A percentile compares a stretch with the other conserved stretches of the same genome.
Evolutionary conservation across 176 grass and related monocot genomes (phyloP).

Genomic region (Juncus inflexus): DNA sequence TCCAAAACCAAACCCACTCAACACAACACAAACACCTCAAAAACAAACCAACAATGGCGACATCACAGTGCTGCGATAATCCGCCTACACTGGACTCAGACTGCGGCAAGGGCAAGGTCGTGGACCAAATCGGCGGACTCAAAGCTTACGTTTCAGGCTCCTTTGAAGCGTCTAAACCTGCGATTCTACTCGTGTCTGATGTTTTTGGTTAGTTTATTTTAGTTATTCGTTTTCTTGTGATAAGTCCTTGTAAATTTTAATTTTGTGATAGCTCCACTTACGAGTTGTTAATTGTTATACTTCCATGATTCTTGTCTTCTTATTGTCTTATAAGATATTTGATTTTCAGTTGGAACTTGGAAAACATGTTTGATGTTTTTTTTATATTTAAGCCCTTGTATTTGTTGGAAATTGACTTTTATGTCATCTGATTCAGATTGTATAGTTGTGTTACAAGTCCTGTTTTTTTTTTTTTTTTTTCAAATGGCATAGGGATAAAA

Average conservation of each 20-base stretch:
- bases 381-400: too few species aligned
- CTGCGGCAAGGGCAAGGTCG: conserved; percentile 31
- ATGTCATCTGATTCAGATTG: too few species aligned
- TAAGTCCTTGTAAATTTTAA: conserved; percentile 6
- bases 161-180: conserved; percentile 13
- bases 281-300: too few species aligned
- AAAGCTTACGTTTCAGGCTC: conserved; percentile 31
- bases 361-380: too few species aligned
- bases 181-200: conserved; percentile 36
- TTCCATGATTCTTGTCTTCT: not conserved
- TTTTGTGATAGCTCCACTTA: too few species aligned
- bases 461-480: too few species aligned
- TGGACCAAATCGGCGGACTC: conserved; percentile 37
- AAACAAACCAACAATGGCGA: conserved; percentile 20
- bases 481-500: too few species aligned
- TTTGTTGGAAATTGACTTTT: too few species aligned
- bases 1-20: too few species aligned
- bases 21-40: not conserved
- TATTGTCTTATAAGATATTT: too few species aligned
- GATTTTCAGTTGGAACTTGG: too few species aligned
- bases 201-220: conserved; percentile 16
- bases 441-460: too few species aligned
- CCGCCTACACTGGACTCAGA: conserved; percentile 17
- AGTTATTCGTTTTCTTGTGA: not conserved
- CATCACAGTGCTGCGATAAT: conserved; percentile 32